Evolutionary conservation across 306 rosid genomes (phyloP).

Genomic region (barrel medic (Medicago truncatula)): DNA sequence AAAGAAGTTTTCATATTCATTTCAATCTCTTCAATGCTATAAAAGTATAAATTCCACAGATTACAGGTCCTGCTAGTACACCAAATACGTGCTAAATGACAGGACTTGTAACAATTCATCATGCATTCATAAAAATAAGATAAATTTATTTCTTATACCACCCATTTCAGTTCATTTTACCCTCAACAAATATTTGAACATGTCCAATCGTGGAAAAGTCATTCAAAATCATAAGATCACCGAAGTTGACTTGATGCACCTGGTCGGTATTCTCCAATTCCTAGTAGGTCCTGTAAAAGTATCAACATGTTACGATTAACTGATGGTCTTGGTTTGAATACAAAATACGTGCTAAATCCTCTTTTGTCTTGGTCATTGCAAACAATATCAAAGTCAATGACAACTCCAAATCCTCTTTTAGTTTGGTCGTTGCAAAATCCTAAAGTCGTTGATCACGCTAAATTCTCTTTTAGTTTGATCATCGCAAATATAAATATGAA

Average conservation of each 20-base stretch:
- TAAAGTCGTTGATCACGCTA: no score
- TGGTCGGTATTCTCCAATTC: constrained; percentile 92
- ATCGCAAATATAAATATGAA: no score
- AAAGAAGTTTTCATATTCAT: not conserved
- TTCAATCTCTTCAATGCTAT: not conserved
- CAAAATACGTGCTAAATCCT: no score
- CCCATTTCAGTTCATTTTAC: not conserved
- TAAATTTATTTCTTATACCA: not conserved
- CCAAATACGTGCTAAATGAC: not conserved
- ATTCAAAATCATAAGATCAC: constrained; percentile 40
- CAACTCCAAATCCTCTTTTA: no score
- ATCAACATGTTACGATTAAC: not conserved
- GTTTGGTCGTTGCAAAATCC: no score
- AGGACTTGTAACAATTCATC: not conserved
- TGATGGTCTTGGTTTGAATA: not conserved
- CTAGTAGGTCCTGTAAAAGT: constrained; percentile 79
- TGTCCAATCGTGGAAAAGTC: not conserved
- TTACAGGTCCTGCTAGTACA: no score
- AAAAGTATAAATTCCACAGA: no score
- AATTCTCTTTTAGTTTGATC: no score
- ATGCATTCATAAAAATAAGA: constrained; percentile 3
- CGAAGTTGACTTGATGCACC: constrained; percentile 62
- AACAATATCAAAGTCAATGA: no score
- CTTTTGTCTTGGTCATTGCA: no score
- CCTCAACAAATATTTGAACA: not conserved